Evolutionary conservation across 2,329 filamentous ascomycete genomes (phyloP).

Genomic region (Apiospora aurea): DNA sequence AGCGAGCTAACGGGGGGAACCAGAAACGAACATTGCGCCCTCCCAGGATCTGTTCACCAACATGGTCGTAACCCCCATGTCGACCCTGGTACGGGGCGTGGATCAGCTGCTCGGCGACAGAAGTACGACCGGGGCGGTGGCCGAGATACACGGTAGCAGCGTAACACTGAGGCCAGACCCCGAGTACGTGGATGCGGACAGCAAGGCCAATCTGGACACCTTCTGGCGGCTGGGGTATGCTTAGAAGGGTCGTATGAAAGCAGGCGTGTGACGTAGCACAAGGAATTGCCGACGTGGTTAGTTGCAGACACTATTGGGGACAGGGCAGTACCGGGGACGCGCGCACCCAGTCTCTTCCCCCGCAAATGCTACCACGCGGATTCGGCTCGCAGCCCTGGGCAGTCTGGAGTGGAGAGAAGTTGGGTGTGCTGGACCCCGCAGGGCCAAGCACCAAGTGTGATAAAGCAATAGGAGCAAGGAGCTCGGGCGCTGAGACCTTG

Average conservation of each 20-base stretch:
- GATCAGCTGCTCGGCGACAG: slow-evolving; percentile 49
- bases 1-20: not conserved
- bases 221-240: slow-evolving; percentile 57
- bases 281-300: slow-evolving; percentile 10
- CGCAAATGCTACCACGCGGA: slow-evolving; percentile 11
- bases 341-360: not conserved
- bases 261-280: slow-evolving; percentile 2
- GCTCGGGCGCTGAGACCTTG: not conserved
- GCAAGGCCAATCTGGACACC: slow-evolving; percentile 52
- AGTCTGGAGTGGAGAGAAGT: not conserved
- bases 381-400: not conserved
- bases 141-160: slow-evolving; percentile 58
- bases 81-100: slow-evolving; percentile 53
- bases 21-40: slow-evolving; percentile 56
- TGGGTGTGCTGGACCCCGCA: not conserved
- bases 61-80: slow-evolving; percentile 60
- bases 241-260: slow-evolving; percentile 11
- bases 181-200: slow-evolving; percentile 56
- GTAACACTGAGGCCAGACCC: slow-evolving; percentile 54
- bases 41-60: slow-evolving; percentile 50
- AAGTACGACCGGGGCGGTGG: slow-evolving; percentile 51
- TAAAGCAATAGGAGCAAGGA: not conserved
- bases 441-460: not conserved
- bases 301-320: not conserved
- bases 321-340: not conserved